Conservation (phyloP, 176 grass and related monocot species). For the Cenchrus fungigraminus region DNA sequence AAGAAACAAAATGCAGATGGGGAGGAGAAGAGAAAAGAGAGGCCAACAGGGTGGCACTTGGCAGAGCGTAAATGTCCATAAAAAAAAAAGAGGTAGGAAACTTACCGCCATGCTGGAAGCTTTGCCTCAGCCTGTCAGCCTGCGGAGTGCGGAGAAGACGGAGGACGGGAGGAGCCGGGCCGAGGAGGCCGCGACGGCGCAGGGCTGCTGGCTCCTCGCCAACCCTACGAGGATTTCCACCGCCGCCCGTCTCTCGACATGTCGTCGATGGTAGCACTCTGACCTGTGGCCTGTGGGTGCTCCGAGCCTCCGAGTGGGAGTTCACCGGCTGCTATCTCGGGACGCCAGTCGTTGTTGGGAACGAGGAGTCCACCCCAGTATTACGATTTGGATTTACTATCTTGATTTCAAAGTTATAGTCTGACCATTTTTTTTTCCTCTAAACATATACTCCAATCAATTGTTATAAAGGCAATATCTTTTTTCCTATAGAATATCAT, state of each 20-base stretch:
- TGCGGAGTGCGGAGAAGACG: background rate
- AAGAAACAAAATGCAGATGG: background rate
- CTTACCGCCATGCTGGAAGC: slow-evolving; percentile 45
- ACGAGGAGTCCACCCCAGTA: background rate
- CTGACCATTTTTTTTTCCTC: background rate
- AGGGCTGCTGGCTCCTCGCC: background rate
- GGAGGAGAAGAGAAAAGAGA: too few species aligned
- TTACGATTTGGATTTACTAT: too few species aligned
- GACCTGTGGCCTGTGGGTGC: background rate
- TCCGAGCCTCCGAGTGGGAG: background rate
- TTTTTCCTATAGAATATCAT: too few species aligned
- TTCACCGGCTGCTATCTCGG: background rate
- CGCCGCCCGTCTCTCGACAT: background rate
- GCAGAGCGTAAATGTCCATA: background rate
- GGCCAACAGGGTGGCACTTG: background rate
- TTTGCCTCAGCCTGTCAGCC: background rate
- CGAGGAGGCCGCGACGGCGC: background rate
- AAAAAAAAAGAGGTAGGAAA: background rate
- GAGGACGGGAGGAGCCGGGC: background rate
- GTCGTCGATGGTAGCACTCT: background rate
- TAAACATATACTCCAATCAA: too few species aligned
- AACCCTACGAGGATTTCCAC: background rate
- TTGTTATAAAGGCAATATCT: too few species aligned
- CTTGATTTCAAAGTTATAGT: too few species aligned
- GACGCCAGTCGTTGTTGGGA: background rate